A percentile compares a stretch with the other conserved stretches of the same genome.
Evolutionary conservation across 805 yeast species (phyloP).

Genomic region (Metschnikowia lochheadii): DNA sequence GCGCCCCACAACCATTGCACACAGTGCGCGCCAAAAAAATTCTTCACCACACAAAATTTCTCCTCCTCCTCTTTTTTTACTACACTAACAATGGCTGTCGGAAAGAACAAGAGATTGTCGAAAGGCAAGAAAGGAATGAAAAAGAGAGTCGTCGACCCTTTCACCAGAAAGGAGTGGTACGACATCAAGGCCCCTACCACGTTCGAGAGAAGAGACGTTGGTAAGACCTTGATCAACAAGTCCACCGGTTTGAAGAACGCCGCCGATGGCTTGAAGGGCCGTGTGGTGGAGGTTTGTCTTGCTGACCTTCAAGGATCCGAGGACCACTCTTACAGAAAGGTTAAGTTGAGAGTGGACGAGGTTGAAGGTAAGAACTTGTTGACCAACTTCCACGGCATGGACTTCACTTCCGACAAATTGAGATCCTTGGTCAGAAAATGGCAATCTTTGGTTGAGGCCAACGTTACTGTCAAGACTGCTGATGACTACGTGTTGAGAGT

Average conservation of each 20-base stretch:
- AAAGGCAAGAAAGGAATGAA: conserved; percentile 94
- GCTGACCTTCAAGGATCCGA: conserved; percentile 98
- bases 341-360: conserved; percentile 97
- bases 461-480: conserved; percentile 95
- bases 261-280: conserved; percentile 96
- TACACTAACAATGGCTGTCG: conserved; percentile 59
- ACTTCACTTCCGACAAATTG: conserved; percentile 96
- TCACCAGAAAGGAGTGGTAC: conserved; percentile 99
- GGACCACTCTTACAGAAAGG: conserved; percentile 97
- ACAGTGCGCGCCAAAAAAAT: conserved; percentile 1
- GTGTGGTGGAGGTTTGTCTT: conserved; percentile 91
- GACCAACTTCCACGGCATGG: conserved; percentile 99
- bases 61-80: conserved; percentile 1
- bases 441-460: conserved; percentile 98
- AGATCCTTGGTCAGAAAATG: conserved; percentile 98
- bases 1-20: background rate
- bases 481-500: conserved; percentile 96
- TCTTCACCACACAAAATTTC: background rate
- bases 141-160: conserved; percentile 99
- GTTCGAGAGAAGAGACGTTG: conserved; percentile 97
- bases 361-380: conserved; percentile 97
- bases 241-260: conserved; percentile 98
- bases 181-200: conserved; percentile 98
- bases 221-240: conserved; percentile 97
- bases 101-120: conserved; percentile 86